Base-by-base conservation (phyloP, 2,329 filamentous ascomycete genomes). In the Chlorencoelia australis region DNA sequence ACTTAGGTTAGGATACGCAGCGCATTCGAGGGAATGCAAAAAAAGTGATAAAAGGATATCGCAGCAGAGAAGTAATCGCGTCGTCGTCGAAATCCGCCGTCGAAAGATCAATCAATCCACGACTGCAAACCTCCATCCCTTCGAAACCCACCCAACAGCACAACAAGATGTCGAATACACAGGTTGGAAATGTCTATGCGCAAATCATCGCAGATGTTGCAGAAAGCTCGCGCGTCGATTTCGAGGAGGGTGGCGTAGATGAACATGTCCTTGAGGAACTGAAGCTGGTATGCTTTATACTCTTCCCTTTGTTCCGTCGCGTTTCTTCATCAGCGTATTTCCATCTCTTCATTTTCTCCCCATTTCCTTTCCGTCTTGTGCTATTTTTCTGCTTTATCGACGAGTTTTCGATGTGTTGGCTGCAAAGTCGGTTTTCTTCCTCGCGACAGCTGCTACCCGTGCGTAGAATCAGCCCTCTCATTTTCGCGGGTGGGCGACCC, bases 181-280 rank as follows among this genome's bases (percentile, higher is more conserved):
- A 54, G 18, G 48, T 49, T 35, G 91, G 91, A 54, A 65, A 67
- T 49, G 80, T 96, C 55, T 98, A 95, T 62, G 69, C 79, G 61
- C 66, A 71, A 54, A 79, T 83, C 60, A 83, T 83, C 57, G 69
- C 80, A 45, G 85, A 91, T 65, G 87, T 98, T 58, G 85, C 96
- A 62, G 81, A 89, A 52, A 82, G 83, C 49, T 95, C 89, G 55
- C 75, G 84, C 56, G 83, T 89, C 56, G 91, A 96, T 63, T 96
- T 98, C 59, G 91, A 98, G 61, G 91, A 98, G 65, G 86, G 82
- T 51, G 91, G 91, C 53, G 82, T 96, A 47, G 86, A 94, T 53
- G 82, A 89, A 59, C 69, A 75, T 51, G 89, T 89, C 34, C 67
- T 98, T 54, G 77, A 89, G 49, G 85, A 94, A 60, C 68, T 98